Conservation (phyloP, 176 grass and related monocot genomes). For the Elaeis guineensis region DNA sequence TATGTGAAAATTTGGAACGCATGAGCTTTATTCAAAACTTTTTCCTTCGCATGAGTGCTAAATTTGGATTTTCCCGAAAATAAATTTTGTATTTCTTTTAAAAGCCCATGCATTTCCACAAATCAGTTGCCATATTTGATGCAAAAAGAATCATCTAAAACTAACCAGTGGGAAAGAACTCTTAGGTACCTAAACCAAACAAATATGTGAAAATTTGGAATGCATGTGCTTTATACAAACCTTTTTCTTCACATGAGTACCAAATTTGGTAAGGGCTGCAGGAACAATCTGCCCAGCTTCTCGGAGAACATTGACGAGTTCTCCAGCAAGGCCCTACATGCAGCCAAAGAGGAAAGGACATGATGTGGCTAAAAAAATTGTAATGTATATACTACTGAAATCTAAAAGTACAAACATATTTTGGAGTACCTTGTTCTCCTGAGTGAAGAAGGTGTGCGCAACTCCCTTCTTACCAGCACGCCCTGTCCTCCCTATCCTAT, state of each 20-base stretch:
- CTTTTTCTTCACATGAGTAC: slow-evolving; percentile 99
- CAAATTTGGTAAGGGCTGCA: slow-evolving; percentile 74
- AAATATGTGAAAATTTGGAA: background rate
- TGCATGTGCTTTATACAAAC: slow-evolving; percentile 27
- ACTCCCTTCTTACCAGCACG: slow-evolving; percentile 95
- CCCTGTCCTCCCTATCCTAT: slow-evolving; percentile 89
- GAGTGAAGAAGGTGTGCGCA: slow-evolving; percentile 95
- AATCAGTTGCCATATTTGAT: no score
- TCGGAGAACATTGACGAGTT: slow-evolving; percentile 89
- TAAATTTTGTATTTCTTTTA: no score
- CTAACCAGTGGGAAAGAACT: no score
- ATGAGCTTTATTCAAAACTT: slow-evolving; percentile 46
- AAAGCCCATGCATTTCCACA: no score
- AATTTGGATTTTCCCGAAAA: slow-evolving; percentile 34
- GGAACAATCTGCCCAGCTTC: slow-evolving; percentile 91
- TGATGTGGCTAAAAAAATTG: no score
- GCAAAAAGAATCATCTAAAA: no score
- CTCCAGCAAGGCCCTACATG: slow-evolving; percentile 75
- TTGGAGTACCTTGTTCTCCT: slow-evolving; percentile 61
- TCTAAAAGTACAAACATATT: background rate
- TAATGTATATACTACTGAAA: no score
- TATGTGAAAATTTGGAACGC: background rate
- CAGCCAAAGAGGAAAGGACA: slow-evolving; percentile 8
- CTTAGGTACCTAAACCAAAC: no score
- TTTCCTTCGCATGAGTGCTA: slow-evolving; percentile 89